A percentile compares a stretch with the other conserved stretches of the same genome.
Evolutionary conservation across 768 basidiomycete species (phyloP).

Genomic region (Leccinum rimulosum): DNA sequence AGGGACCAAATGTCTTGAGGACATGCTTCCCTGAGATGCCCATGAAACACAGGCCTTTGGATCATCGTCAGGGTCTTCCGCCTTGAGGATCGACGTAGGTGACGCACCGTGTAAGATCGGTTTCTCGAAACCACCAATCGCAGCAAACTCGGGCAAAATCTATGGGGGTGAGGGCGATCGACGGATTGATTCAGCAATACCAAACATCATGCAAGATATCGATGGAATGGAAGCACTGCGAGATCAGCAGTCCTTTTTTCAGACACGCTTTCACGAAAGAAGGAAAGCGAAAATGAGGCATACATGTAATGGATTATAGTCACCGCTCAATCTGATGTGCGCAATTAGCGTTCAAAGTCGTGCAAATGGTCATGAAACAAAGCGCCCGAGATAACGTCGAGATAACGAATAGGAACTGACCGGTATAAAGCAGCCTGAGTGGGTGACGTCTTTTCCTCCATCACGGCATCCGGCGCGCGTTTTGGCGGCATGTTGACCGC

Average conservation of each 20-base stretch:
- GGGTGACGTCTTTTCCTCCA: conserved; percentile 83
- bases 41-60: conserved; percentile 78
- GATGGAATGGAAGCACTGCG: background rate
- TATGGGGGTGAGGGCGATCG: conserved; percentile 25
- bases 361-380: conserved; percentile 3
- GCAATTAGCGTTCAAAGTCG: background rate
- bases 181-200: conserved; percentile 2
- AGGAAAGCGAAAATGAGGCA: conserved; percentile 15
- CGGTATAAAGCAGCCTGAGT: conserved; percentile 92
- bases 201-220: background rate
- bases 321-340: conserved; percentile 73
- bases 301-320: conserved; percentile 88
- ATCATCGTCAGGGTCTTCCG: background rate
- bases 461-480: conserved; percentile 77
- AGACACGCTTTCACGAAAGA: conserved; percentile 3
- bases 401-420: conserved; percentile 37
- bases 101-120: conserved; percentile 73
- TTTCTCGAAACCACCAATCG: conserved; percentile 90
- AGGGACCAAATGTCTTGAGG: conserved; percentile 79
- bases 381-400: background rate
- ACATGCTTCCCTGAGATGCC: conserved; percentile 94
- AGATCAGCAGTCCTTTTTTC: background rate
- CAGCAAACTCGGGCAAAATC: conserved; percentile 93
- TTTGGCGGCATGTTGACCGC: conserved; percentile 79
- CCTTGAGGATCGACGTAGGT: too few relatives aligned